A percentile compares a stretch with the other conserved stretches of the same genome.
These are phyloP conservation scores for Agaricus sinodeliciosus DNA, from an alignment of 768 basidiomycete species.

Conservation along the genomic window DNA sequence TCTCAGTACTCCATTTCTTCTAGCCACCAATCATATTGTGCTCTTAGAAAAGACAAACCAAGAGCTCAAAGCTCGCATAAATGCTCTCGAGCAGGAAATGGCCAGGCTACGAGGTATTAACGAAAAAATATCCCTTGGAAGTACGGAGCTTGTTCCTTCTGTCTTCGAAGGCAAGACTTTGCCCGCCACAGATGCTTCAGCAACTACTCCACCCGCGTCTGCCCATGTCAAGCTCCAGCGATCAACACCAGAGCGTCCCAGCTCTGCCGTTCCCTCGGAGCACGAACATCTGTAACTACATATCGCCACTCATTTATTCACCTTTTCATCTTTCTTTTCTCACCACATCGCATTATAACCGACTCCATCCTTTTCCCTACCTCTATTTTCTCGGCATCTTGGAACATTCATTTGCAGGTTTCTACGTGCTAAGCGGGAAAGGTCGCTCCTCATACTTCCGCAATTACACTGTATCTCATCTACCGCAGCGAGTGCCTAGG, in stretches of 20 bases:
- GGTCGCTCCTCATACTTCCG: no score
- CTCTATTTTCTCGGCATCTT: constrained; percentile 9
- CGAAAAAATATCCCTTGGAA: constrained; percentile 74
- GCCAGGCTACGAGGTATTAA: constrained; percentile 66
- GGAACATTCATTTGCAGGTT: constrained; percentile 6
- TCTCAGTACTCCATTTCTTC: constrained; percentile 8
- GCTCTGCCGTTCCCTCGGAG: constrained; percentile 40
- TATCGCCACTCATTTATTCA: constrained; percentile 24
- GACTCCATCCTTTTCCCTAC: constrained; percentile 6
- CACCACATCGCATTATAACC: constrained; percentile 10
- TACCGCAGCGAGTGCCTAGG: not conserved
- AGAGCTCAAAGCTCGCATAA: constrained; percentile 63
- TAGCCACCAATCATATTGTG: constrained; percentile 77
- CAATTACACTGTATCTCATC: no score
- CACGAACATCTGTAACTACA: constrained; percentile 34
- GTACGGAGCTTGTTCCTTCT: constrained; percentile 52
- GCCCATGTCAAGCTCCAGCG: constrained; percentile 53
- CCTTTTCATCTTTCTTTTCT: constrained; percentile 4
- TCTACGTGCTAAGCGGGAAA: not conserved
- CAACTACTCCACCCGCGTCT: constrained; percentile 38
- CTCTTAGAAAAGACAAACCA: constrained; percentile 67
- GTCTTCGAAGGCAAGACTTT: constrained; percentile 42
- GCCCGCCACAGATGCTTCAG: constrained; percentile 54
- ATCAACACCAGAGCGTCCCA: constrained; percentile 59
- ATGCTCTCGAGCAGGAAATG: constrained; percentile 62